phyloP scores from a whole-genome alignment of 2,329 filamentous ascomycete species.

The Talaromyces sp. region DNA sequence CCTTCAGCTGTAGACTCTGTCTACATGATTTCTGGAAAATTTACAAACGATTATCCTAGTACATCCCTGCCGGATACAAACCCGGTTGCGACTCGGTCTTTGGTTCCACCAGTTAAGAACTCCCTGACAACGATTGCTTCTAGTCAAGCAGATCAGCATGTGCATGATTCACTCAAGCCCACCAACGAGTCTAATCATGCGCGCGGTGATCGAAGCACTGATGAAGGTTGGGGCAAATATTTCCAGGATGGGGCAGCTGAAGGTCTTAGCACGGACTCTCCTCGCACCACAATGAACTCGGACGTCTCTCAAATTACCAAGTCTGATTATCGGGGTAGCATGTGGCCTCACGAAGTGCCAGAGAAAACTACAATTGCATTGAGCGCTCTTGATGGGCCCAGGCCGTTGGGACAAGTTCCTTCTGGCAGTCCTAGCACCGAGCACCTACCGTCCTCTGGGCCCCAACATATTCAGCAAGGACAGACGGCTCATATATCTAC shows the following conservation, averaged over 20 bases:
- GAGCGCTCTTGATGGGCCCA: slow-evolving; percentile 30
- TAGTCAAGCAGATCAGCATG: slow-evolving; percentile 21
- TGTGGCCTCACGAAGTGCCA: slow-evolving; percentile 32
- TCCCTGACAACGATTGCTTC: slow-evolving; percentile 29
- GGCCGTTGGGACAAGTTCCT: slow-evolving; percentile 36
- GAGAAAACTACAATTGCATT: slow-evolving; percentile 8
- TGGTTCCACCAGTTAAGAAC: slow-evolving; percentile 20
- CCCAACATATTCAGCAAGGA: slow-evolving; percentile 34
- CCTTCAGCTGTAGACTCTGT: slow-evolving; percentile 36
- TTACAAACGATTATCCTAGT: slow-evolving; percentile 26
- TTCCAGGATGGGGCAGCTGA: slow-evolving; percentile 37
- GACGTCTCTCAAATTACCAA: slow-evolving; percentile 26
- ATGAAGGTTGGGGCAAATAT: slow-evolving; percentile 48
- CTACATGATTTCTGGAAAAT: slow-evolving; percentile 38
- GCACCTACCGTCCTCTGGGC: slow-evolving; percentile 24
- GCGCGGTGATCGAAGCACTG: slow-evolving; percentile 37
- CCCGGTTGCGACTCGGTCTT: slow-evolving; percentile 1
- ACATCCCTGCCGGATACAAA: slow-evolving; percentile 20
- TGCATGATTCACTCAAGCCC: slow-evolving; percentile 20
- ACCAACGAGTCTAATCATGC: slow-evolving; percentile 18
- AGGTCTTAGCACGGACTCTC: slow-evolving; percentile 22
- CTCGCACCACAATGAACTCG: slow-evolving; percentile 24
- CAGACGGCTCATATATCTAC: slow-evolving; percentile 42
- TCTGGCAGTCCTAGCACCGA: slow-evolving; percentile 42
- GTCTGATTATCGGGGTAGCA: slow-evolving; percentile 36